phyloP scores from a whole-genome alignment of 768 basidiomycete genomes.

The Phylloporus sp. region DNA sequence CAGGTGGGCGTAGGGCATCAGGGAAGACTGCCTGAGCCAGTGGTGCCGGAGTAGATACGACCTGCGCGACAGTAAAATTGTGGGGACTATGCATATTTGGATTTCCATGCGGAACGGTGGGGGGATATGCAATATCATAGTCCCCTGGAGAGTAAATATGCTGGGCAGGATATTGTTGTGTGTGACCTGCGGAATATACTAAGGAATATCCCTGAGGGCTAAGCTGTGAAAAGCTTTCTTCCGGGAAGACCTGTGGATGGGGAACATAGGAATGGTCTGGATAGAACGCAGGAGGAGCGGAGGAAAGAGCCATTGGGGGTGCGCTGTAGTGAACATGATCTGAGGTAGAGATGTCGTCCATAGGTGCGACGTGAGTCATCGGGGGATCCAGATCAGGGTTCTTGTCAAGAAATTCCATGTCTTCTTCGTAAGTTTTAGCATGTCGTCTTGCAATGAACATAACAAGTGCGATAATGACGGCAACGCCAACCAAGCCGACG shows the following conservation, averaged over 20 bases:
- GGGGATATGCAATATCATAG: constrained; percentile 27
- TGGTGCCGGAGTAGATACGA: constrained; percentile 5
- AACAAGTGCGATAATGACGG: constrained; percentile 27
- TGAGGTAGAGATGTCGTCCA: constrained; percentile 15
- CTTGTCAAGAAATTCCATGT: constrained; percentile 29
- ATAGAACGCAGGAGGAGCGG: constrained; percentile 23
- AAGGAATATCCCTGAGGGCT: neutral
- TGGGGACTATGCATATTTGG: constrained; percentile 17
- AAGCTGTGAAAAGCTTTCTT: constrained; percentile 6
- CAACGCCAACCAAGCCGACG: constrained; percentile 36
- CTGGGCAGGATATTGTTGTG: constrained; percentile 18
- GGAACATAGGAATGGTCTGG: constrained; percentile 15
- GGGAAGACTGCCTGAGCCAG: constrained; percentile 4
- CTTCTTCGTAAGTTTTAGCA: constrained; percentile 23
- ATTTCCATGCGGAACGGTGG: constrained; percentile 4
- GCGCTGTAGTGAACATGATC: constrained; percentile 23
- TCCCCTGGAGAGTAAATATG: constrained; percentile 22
- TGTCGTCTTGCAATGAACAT: constrained; percentile 32
- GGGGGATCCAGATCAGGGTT: constrained; percentile 10
- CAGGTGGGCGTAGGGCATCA: constrained; percentile 14
- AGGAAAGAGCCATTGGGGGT: constrained; percentile 13
- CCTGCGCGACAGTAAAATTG: constrained; percentile 3
- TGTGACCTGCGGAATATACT: constrained; percentile 1
- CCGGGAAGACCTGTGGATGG: constrained; percentile 8
- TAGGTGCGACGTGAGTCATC: constrained; percentile 3